phyloP scores from a whole-genome alignment of 2,329 filamentous ascomycete species.

The Botrytis byssoidea region DNA sequence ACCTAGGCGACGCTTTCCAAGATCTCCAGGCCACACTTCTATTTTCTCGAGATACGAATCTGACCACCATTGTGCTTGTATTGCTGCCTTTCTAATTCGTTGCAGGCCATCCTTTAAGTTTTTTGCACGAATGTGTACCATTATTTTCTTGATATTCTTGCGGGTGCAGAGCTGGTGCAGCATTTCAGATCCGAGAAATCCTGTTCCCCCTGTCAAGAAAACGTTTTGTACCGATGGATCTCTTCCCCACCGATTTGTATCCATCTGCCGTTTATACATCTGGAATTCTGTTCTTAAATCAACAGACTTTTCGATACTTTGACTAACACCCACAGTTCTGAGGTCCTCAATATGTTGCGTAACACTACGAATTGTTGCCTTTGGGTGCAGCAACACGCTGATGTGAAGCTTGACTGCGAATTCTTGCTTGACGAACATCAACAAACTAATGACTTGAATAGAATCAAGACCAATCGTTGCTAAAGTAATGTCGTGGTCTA shows the following conservation, averaged over 20 bases:
- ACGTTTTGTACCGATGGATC: constrained; percentile 20
- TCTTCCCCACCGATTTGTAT: background rate
- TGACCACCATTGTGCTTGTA: constrained; percentile 30
- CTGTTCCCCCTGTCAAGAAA: constrained; percentile 44
- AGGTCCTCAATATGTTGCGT: constrained; percentile 6
- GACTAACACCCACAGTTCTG: background rate
- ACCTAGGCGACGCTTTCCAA: constrained; percentile 69
- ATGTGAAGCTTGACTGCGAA: constrained; percentile 15
- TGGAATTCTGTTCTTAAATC: constrained; percentile 18
- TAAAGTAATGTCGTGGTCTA: constrained; percentile 3
- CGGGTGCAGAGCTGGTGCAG: constrained; percentile 34
- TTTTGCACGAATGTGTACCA: constrained; percentile 30
- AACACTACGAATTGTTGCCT: constrained; percentile 17
- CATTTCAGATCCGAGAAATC: constrained; percentile 44
- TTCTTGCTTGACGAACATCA: constrained; percentile 21
- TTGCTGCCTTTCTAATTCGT: constrained; percentile 25
- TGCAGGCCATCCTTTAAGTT: constrained; percentile 21
- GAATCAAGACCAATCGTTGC: constrained; percentile 18
- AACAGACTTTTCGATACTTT: background rate
- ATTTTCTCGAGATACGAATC: constrained; percentile 22
- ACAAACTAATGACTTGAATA: constrained; percentile 18
- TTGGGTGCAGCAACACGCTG: constrained; percentile 6
- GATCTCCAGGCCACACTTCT: constrained; percentile 57
- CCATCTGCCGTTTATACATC: constrained; percentile 15
- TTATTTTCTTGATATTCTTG: constrained; percentile 23